These are phyloP conservation scores for Spencermartinsiella ligniputridi DNA, from an alignment of 1,139 yeast species.

Conservation along the genomic window DNA sequence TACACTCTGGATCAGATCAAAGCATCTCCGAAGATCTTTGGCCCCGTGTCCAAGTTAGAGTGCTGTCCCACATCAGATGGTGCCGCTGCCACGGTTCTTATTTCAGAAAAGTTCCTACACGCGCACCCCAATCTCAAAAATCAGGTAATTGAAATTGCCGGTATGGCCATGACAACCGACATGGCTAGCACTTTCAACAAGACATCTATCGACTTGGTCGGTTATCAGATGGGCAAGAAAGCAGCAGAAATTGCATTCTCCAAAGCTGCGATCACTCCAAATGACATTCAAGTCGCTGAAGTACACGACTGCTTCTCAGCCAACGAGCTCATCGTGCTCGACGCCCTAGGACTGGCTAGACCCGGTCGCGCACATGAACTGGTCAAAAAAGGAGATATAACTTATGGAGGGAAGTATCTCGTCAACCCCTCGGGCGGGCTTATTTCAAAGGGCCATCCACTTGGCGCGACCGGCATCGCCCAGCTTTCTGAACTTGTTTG, in stretches of 20 bases:
- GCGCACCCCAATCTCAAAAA: constrained; percentile 32
- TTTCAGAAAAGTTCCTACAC: constrained; percentile 65
- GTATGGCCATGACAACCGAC: constrained; percentile 28
- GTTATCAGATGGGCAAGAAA: constrained; percentile 26
- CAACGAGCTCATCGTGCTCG: constrained; percentile 28
- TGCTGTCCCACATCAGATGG: constrained; percentile 53
- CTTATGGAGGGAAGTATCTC: constrained; percentile 29
- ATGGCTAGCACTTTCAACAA: constrained; percentile 22
- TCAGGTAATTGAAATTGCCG: constrained; percentile 30
- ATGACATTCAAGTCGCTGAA: constrained; percentile 30
- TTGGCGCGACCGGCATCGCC: constrained; percentile 34
- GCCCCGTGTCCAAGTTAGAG: constrained; percentile 27
- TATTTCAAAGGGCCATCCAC: constrained; percentile 31
- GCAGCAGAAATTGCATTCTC: constrained; percentile 22
- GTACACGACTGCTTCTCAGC: constrained; percentile 33
- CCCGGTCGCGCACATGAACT: constrained; percentile 28
- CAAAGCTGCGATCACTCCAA: constrained; percentile 23
- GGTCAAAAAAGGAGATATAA: constrained; percentile 27
- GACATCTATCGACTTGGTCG: constrained; percentile 26
- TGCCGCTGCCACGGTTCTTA: constrained; percentile 77
- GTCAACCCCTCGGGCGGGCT: constrained; percentile 32
- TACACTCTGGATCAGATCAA: constrained; percentile 29
- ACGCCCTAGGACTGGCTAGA: constrained; percentile 27
- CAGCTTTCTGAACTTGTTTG: constrained; percentile 31
- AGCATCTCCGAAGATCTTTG: constrained; percentile 25